These are phyloP conservation scores for Talaromyces borbonicus DNA, from an alignment of 495 filamentous ascomycete species.

Conservation along the genomic window DNA sequence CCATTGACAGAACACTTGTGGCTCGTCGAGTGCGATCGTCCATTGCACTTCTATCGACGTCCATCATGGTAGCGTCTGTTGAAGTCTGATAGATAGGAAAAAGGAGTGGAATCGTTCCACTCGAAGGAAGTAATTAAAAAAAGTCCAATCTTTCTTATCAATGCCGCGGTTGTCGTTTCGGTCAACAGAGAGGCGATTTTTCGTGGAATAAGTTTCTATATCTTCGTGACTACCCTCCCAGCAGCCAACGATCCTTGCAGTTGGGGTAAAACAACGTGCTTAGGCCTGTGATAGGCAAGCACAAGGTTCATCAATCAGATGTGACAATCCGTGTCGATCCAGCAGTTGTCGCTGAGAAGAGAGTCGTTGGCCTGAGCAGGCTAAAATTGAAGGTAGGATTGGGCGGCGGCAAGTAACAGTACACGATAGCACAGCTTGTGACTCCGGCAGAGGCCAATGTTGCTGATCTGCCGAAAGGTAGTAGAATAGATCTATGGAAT, in stretches of 20 bases:
- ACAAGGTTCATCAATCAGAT: neutral
- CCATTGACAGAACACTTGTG: slow-evolving; percentile 52
- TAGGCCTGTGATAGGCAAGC: slow-evolving; percentile 6
- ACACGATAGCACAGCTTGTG: neutral
- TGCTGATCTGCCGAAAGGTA: too few species aligned
- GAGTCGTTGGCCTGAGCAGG: neutral
- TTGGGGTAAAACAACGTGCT: slow-evolving; percentile 6
- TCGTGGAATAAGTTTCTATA: too few species aligned
- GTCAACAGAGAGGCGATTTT: too few species aligned
- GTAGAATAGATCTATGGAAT: too few species aligned
- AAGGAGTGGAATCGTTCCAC: too few species aligned
- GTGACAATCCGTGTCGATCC: neutral
- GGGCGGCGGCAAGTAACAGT: neutral
- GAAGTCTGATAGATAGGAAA: slow-evolving; percentile 9
- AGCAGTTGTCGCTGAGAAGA: neutral
- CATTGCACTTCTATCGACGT: slow-evolving; percentile 22
- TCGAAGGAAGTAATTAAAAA: too few species aligned
- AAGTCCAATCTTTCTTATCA: too few species aligned
- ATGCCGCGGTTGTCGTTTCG: too few species aligned
- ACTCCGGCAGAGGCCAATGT: neutral
- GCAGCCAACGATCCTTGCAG: neutral
- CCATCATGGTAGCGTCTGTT: slow-evolving; percentile 23
- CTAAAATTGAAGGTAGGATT: neutral
- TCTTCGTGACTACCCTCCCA: too few species aligned
- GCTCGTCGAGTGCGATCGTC: slow-evolving; percentile 37